These are phyloP conservation scores for Auriscalpium microsporum DNA, from an alignment of 768 basidiomycete species.

Conservation along the genomic window DNA sequence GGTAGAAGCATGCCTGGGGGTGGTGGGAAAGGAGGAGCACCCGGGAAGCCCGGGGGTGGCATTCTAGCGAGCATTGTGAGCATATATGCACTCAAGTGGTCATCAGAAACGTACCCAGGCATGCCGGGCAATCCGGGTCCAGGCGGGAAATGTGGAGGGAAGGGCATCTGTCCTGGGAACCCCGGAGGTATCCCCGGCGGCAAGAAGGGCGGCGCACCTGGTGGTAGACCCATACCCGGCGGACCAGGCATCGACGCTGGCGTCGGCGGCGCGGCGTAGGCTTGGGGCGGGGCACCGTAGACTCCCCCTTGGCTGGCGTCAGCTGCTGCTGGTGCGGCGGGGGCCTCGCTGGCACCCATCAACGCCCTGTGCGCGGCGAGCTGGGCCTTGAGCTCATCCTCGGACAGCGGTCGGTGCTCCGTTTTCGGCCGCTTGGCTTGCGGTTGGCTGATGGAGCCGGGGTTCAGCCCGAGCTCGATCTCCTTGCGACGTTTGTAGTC, in stretches of 20 bases:
- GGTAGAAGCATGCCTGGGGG: constrained; percentile 22
- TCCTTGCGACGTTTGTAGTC: constrained; percentile 96
- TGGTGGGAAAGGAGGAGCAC: constrained; percentile 24
- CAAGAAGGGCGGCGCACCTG: constrained; percentile 32
- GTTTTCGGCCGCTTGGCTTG: constrained; percentile 74
- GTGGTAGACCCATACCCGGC: constrained; percentile 32
- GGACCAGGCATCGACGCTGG: constrained; percentile 19
- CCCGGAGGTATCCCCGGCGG: constrained; percentile 39
- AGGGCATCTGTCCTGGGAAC: constrained; percentile 27
- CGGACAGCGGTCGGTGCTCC: constrained; percentile 68
- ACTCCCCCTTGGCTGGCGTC: constrained; percentile 48
- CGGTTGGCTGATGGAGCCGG: constrained; percentile 75
- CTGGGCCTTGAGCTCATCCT: constrained; percentile 79
- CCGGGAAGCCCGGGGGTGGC: constrained; percentile 25
- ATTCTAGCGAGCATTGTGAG: constrained; percentile 19
- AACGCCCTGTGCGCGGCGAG: constrained; percentile 85
- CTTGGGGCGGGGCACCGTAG: constrained; percentile 66
- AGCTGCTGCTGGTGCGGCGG: constrained; percentile 26
- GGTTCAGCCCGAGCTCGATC: constrained; percentile 80
- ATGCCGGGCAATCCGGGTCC: constrained; percentile 26
- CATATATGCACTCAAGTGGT: constrained; percentile 26
- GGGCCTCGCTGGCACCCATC: constrained; percentile 58
- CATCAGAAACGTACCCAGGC: constrained; percentile 27
- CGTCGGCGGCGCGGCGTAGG: constrained; percentile 45
- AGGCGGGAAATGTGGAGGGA: constrained; percentile 25